Percentiles rank a stretch among this genome's conserved stretches.
These are phyloP conservation scores for Peronosclerospora sorghi DNA, from an alignment of 352 stramenopile species.

Conservation along the genomic window DNA sequence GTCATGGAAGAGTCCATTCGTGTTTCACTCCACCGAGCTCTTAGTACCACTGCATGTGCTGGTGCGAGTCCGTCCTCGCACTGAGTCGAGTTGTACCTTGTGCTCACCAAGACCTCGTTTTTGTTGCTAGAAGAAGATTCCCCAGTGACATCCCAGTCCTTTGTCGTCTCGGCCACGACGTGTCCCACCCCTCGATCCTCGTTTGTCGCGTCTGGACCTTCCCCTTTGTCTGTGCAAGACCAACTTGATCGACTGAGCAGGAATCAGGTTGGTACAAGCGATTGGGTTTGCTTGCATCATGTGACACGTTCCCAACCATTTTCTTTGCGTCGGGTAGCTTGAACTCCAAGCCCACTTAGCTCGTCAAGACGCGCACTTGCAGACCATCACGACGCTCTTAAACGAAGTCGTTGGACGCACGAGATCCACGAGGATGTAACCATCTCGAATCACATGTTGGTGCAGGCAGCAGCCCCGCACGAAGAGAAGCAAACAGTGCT, in stretches of 20 bases:
- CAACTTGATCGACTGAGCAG: constrained; percentile 43
- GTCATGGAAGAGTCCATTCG: constrained; percentile 43
- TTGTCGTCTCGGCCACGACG: constrained; percentile 10
- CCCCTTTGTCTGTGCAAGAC: constrained; percentile 27
- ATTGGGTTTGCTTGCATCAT: no score
- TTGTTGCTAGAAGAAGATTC: constrained; percentile 14
- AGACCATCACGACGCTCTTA: constrained; percentile 38
- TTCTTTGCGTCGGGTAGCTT: constrained; percentile 11
- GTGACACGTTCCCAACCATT: no score
- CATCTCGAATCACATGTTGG: no score
- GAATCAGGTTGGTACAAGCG: constrained; percentile 33
- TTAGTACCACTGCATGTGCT: constrained; percentile 29
- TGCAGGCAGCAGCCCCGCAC: constrained; percentile 67
- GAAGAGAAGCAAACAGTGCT: constrained; percentile 83
- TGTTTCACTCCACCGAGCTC: constrained; percentile 35
- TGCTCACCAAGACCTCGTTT: neutral
- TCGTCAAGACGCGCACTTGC: constrained; percentile 43
- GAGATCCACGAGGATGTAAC: no score
- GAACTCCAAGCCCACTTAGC: constrained; percentile 44
- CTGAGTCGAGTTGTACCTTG: neutral
- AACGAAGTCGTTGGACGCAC: constrained; percentile 15
- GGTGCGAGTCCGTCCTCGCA: constrained; percentile 1
- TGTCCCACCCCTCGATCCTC: constrained; percentile 13
- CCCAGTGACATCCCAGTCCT: constrained; percentile 6
- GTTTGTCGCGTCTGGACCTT: constrained; percentile 9